Evolutionary conservation across 148 eudicot species (phyloP).

Genomic region (Simmondsia chinensis): DNA sequence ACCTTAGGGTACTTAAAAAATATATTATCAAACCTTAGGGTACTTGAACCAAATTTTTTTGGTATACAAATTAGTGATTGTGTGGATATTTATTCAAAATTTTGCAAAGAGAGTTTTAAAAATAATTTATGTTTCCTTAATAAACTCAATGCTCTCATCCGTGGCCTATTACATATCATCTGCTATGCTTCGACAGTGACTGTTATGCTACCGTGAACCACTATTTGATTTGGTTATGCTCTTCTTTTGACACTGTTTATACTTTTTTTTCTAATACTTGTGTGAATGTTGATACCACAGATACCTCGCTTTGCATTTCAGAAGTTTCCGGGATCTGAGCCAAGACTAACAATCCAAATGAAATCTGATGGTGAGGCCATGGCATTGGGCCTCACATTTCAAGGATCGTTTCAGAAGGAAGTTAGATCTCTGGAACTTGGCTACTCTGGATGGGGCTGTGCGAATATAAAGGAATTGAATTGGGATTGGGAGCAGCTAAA

Average conservation of each 20-base stretch:
- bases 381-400: slow-evolving; percentile 96
- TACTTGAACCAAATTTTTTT: too few relatives aligned
- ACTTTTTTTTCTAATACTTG: neutral
- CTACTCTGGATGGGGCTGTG: slow-evolving; percentile 91
- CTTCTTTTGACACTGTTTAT: neutral
- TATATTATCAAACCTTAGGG: too few relatives aligned
- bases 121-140: too few relatives aligned
- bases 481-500: slow-evolving; percentile 88
- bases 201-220: too few relatives aligned
- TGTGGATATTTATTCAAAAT: too few relatives aligned
- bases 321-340: slow-evolving; percentile 93
- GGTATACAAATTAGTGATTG: too few relatives aligned
- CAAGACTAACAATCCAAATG: slow-evolving; percentile 89
- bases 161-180: too few relatives aligned
- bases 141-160: too few relatives aligned
- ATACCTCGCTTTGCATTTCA: slow-evolving; percentile 99
- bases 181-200: too few relatives aligned
- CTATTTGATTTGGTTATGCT: neutral
- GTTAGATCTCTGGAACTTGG: slow-evolving; percentile 95
- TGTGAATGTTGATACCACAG: slow-evolving; percentile 23
- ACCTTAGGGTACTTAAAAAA: too few relatives aligned
- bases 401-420: slow-evolving; percentile 97
- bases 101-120: too few relatives aligned
- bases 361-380: slow-evolving; percentile 98
- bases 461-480: slow-evolving; percentile 62